Percentiles rank a stretch among this genome's conserved stretches.
These are phyloP conservation scores for Ophiostoma angusticollis DNA, from an alignment of 2,329 filamentous ascomycete species.

Conservation along the genomic window DNA sequence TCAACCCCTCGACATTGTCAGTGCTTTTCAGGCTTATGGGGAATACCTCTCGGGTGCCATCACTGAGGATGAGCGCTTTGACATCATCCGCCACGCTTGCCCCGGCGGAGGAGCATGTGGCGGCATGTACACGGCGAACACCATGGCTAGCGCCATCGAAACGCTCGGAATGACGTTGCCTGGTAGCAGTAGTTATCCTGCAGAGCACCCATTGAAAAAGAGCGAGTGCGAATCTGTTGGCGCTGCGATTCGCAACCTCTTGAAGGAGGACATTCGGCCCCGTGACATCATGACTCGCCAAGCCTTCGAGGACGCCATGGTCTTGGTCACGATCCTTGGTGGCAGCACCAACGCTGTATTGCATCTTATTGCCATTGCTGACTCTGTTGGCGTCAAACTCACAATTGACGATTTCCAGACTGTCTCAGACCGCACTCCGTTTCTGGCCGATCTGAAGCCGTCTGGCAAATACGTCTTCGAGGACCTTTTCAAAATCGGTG, in stretches of 20 bases:
- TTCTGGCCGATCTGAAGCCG: conserved; percentile 73
- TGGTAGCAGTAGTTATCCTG: conserved; percentile 67
- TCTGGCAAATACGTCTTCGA: conserved; percentile 82
- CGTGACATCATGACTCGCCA: conserved; percentile 66
- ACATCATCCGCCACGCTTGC: conserved; percentile 88
- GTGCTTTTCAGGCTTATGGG: conserved; percentile 94
- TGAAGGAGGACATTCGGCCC: conserved; percentile 65
- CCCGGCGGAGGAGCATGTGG: conserved; percentile 73
- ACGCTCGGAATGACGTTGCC: conserved; percentile 68
- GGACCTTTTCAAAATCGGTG: conserved; percentile 72
- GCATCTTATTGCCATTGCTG: conserved; percentile 72
- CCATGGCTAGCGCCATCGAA: conserved; percentile 63
- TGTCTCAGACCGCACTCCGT: conserved; percentile 65
- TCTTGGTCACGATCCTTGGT: conserved; percentile 68
- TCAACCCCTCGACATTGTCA: conserved; percentile 80
- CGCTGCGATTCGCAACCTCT: conserved; percentile 58
- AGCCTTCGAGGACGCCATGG: conserved; percentile 78
- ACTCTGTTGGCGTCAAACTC: conserved; percentile 67
- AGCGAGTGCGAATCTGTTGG: conserved; percentile 62
- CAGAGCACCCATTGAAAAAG: conserved; percentile 58
- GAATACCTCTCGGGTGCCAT: conserved; percentile 90
- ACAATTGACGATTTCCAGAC: conserved; percentile 79
- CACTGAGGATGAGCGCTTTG: conserved; percentile 78
- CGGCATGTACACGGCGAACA: conserved; percentile 74
- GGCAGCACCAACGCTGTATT: conserved; percentile 79